A percentile compares a stretch with the other conserved stretches of the same genome.
Evolutionary conservation across 1,284 basidiomycete genomes (phyloP).

Genomic region (Marasmius tenuissimus): DNA sequence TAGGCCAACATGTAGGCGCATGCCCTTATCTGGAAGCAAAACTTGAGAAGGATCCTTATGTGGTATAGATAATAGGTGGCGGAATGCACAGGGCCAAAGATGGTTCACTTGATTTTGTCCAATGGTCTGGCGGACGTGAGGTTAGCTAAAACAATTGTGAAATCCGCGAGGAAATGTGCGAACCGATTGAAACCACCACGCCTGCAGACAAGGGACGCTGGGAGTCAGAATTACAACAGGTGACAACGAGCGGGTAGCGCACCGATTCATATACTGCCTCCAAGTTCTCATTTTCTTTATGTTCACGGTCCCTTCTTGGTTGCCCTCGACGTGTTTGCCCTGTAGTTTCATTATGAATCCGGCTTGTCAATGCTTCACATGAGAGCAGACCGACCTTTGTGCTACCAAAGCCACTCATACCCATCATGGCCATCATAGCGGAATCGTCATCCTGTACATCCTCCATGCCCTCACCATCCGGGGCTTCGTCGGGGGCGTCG

Average conservation of each 20-base stretch:
- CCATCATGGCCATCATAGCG: conserved; percentile 91
- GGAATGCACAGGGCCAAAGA: background rate
- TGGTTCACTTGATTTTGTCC: conserved; percentile 51
- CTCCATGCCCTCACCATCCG: conserved; percentile 68
- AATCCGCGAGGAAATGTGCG: conserved; percentile 12
- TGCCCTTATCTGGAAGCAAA: background rate
- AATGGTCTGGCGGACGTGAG: conserved; percentile 40
- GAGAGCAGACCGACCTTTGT: conserved; percentile 70
- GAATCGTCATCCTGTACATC: conserved; percentile 70
- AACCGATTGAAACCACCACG: conserved; percentile 93
- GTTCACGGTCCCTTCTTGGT: conserved; percentile 74
- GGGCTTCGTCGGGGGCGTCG: conserved; percentile 34
- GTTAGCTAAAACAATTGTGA: conserved; percentile 15
- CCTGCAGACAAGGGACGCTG: conserved; percentile 35
- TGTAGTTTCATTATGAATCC: conserved; percentile 28
- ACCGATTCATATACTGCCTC: conserved; percentile 96
- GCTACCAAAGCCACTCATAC: conserved; percentile 82
- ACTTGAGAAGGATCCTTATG: background rate
- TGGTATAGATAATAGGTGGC: background rate
- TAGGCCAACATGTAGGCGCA: background rate
- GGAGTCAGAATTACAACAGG: conserved; percentile 4
- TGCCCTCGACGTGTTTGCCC: conserved; percentile 80
- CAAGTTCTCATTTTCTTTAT: conserved; percentile 92
- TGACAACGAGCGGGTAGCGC: conserved; percentile 16
- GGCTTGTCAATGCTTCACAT: background rate